These are phyloP conservation scores for Hamigera avellanea DNA, from an alignment of 495 filamentous ascomycete genomes.

Conservation along the genomic window DNA sequence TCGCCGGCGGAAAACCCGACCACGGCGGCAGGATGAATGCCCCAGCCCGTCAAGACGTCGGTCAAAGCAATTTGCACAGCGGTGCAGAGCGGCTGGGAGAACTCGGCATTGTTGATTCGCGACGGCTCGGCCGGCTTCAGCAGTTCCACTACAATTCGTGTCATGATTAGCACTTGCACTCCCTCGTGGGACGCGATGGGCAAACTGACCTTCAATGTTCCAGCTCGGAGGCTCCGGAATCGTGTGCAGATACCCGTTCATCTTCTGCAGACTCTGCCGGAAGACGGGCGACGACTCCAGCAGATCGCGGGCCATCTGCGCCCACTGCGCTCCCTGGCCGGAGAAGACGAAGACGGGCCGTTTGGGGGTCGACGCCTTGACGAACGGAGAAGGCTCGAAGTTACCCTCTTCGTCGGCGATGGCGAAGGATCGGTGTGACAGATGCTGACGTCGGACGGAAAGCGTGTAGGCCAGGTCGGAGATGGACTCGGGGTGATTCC, in stretches of 20 bases:
- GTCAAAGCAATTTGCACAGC: slow-evolving; percentile 17
- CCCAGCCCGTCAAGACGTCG: slow-evolving; percentile 10
- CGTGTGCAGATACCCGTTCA: no score
- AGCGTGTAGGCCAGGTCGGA: slow-evolving; percentile 13
- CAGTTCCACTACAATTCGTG: no score
- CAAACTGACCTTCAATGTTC: slow-evolving; percentile 23
- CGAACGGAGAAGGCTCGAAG: no score
- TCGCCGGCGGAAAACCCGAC: slow-evolving; percentile 24
- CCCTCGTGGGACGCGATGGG: slow-evolving; percentile 24
- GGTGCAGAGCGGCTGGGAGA: slow-evolving; percentile 13
- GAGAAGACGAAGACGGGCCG: slow-evolving; percentile 25
- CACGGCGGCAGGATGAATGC: slow-evolving; percentile 8
- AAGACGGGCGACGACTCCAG: slow-evolving; percentile 7
- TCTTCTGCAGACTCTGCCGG: not conserved
- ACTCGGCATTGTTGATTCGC: no score
- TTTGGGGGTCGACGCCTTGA: not conserved
- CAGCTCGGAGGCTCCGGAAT: no score
- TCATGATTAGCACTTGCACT: no score
- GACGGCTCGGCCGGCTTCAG: no score
- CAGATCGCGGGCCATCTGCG: slow-evolving; percentile 21
- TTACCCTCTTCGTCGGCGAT: not conserved
- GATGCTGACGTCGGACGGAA: slow-evolving; percentile 3
- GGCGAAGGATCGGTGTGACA: slow-evolving; percentile 5
- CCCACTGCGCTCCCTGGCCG: slow-evolving; percentile 35
- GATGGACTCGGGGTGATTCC: not conserved